A percentile compares a stretch with the other conserved stretches of the same genome.
Conservation (phyloP, 1,284 basidiomycete genomes). For the Trametes polyzona region DNA sequence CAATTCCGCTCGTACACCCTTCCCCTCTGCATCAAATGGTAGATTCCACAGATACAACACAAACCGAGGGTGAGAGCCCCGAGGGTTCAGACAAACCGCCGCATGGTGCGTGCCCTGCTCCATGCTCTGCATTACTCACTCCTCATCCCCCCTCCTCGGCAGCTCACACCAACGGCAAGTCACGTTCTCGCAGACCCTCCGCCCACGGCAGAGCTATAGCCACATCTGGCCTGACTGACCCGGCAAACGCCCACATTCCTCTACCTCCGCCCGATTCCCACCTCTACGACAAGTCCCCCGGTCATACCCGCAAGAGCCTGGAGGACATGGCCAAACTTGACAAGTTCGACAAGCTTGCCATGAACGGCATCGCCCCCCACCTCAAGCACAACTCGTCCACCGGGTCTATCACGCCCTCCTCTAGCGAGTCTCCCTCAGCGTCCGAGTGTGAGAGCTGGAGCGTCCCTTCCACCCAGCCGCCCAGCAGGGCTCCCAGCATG, state of each 20-base stretch:
- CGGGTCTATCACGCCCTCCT: conserved; percentile 43
- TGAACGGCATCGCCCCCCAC: conserved; percentile 29
- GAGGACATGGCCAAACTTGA: conserved; percentile 31
- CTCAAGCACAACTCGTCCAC: conserved; percentile 35
- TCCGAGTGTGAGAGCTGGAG: conserved; percentile 66
- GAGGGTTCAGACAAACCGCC: conserved; percentile 66
- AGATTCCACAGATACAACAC: conserved; percentile 45
- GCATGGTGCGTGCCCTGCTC: conserved; percentile 33
- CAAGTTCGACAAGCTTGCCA: conserved; percentile 16
- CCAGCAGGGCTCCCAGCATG: conserved; percentile 49
- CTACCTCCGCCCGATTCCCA: conserved; percentile 59
- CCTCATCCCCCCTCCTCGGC: neutral
- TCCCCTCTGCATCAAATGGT: conserved; percentile 26
- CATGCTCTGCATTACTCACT: conserved; percentile 27
- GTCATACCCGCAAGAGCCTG: conserved; percentile 53
- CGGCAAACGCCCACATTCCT: conserved; percentile 41
- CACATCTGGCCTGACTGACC: conserved; percentile 18
- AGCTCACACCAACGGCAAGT: conserved; percentile 22
- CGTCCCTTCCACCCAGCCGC: conserved; percentile 62
- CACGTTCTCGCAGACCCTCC: conserved; percentile 22
- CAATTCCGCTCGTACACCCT: conserved; percentile 13
- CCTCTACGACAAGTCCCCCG: conserved; percentile 57
- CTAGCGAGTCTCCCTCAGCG: conserved; percentile 49
- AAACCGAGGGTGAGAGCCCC: conserved; percentile 57
- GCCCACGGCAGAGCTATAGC: conserved; percentile 17